Conservation (phyloP, 108 stramenopile species). For the Cyclotella atomus region DNA sequence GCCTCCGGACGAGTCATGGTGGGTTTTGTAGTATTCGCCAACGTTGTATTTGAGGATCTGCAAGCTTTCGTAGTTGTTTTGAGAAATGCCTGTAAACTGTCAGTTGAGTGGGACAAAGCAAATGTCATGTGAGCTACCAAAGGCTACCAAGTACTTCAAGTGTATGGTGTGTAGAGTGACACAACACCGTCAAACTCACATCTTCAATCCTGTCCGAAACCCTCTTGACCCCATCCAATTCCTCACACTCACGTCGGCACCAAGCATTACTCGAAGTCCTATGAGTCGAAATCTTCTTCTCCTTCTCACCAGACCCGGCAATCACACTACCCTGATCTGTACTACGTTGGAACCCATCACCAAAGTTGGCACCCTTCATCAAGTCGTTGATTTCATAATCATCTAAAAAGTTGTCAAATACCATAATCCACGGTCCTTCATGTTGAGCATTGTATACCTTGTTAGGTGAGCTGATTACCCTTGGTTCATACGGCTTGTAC, state of each 20-base stretch:
- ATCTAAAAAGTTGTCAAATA: constrained; percentile 57
- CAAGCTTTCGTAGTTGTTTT: constrained; percentile 65
- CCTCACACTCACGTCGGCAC: constrained; percentile 60
- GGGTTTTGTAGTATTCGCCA: constrained; percentile 59
- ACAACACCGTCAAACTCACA: constrained; percentile 35
- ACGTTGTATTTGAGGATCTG: constrained; percentile 62
- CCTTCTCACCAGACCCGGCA: constrained; percentile 50
- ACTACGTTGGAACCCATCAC: constrained; percentile 32
- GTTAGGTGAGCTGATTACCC: constrained; percentile 30
- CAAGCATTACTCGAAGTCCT: constrained; percentile 68
- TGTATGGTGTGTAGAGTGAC: no score
- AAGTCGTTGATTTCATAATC: constrained; percentile 50
- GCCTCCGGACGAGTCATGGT: constrained; percentile 50
- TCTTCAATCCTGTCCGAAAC: constrained; percentile 48
- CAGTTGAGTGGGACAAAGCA: not conserved
- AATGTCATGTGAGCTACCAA: no score
- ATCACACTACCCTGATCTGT: constrained; percentile 62
- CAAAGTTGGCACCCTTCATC: constrained; percentile 36
- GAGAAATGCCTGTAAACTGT: constrained; percentile 49
- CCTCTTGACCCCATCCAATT: constrained; percentile 39
- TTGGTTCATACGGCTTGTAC: constrained; percentile 27
- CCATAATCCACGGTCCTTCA: constrained; percentile 64
- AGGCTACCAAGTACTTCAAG: no score
- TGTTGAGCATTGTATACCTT: constrained; percentile 25
- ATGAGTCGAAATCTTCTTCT: constrained; percentile 43